Percentiles rank a stretch among this genome's conserved stretches.
phyloP scores from a whole-genome alignment of 1,139 yeast species.

The Yamadazyma siamensis region DNA sequence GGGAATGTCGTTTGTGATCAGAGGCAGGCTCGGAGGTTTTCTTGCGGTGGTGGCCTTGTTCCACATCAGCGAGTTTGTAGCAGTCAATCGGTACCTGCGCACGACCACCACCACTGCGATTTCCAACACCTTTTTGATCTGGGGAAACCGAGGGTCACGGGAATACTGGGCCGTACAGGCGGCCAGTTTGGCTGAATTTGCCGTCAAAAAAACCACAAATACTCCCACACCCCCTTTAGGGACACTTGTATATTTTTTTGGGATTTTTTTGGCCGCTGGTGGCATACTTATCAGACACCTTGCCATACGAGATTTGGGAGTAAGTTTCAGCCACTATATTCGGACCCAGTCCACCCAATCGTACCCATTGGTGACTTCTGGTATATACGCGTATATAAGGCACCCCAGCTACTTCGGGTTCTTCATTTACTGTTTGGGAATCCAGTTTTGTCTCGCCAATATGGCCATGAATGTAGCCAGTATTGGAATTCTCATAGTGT shows the following conservation, averaged over 20 bases:
- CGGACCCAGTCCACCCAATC: no score
- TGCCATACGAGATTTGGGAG: conserved; percentile 37
- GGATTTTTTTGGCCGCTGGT: no score
- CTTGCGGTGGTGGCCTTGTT: conserved; percentile 12
- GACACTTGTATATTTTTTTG: no score
- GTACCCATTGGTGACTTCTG: conserved; percentile 27
- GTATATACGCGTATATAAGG: conserved; percentile 27
- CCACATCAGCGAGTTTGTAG: conserved; percentile 29
- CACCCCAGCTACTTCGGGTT: conserved; percentile 48
- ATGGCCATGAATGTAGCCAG: conserved; percentile 17
- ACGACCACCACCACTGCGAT: conserved; percentile 19
- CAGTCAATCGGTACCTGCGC: conserved; percentile 24
- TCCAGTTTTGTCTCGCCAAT: conserved; percentile 28
- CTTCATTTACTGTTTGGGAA: conserved; percentile 33
- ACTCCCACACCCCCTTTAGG: no score
- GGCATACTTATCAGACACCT: no score
- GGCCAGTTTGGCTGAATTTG: conserved; percentile 25
- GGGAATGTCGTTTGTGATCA: no score
- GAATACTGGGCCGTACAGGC: conserved; percentile 31
- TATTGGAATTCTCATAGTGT: conserved; percentile 20
- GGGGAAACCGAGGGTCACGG: conserved; percentile 34
- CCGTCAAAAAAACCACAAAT: no score
- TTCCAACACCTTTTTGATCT: conserved; percentile 33
- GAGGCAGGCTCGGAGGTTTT: no score
- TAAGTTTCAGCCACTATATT: conserved; percentile 34